Evolutionary conservation across 345 rosid genomes (phyloP).

Genomic region (Eucalyptus sp.): DNA sequence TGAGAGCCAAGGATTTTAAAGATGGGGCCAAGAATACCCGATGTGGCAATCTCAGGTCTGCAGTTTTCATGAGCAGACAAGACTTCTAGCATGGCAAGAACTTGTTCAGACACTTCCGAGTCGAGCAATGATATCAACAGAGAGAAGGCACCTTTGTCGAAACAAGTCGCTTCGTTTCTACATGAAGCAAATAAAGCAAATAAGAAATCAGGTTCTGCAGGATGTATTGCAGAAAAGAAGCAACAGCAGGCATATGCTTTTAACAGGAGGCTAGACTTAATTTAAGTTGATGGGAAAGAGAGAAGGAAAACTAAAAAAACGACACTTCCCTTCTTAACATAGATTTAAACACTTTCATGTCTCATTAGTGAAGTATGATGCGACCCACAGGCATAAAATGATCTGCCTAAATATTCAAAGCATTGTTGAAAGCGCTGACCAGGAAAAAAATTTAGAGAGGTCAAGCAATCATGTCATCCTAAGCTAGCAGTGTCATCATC

Average conservation of each 20-base stretch:
- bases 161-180: constrained; percentile 26
- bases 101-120: constrained; percentile 42
- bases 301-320: background rate
- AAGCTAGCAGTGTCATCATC: background rate
- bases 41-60: constrained; percentile 32
- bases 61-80: constrained; percentile 26
- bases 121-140: constrained; percentile 38
- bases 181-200: constrained; percentile 1
- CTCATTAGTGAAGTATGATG: background rate
- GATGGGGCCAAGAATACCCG: constrained; percentile 40
- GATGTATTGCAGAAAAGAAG: background rate
- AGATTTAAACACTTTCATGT: background rate
- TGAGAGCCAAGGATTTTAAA: constrained; percentile 28
- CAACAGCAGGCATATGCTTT: background rate
- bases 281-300: background rate
- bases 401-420: background rate
- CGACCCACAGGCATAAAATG: background rate
- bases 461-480: background rate
- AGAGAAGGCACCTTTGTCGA: constrained; percentile 32
- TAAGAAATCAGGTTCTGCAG: background rate
- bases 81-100: constrained; percentile 36
- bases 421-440: background rate
- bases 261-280: background rate
- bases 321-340: background rate
- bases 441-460: background rate